These are phyloP conservation scores for Exserohilum turcica DNA, from an alignment of 2,329 filamentous ascomycete species.

Conservation along the genomic window DNA sequence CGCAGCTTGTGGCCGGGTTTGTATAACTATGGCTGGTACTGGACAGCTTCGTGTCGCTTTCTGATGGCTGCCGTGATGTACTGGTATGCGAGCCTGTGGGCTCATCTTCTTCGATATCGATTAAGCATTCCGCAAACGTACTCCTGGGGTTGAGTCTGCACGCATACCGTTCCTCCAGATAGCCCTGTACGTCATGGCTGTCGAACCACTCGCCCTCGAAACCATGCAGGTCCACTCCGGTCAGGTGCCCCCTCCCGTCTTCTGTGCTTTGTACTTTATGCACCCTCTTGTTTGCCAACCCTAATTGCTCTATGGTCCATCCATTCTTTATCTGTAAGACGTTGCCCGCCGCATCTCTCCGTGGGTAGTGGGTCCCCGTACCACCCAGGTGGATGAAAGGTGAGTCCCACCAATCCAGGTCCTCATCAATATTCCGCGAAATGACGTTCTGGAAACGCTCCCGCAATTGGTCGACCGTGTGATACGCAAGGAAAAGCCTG, in stretches of 20 bases:
- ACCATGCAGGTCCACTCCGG: slow-evolving; percentile 60
- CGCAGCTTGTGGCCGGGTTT: background rate
- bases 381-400: slow-evolving; percentile 71
- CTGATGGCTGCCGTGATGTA: background rate
- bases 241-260: slow-evolving; percentile 27
- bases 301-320: slow-evolving; percentile 42
- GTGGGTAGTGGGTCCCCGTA: slow-evolving; percentile 67
- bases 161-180: slow-evolving; percentile 65
- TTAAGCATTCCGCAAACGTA: slow-evolving; percentile 61
- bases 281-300: slow-evolving; percentile 41
- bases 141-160: slow-evolving; percentile 65
- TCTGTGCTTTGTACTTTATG: slow-evolving; percentile 20
- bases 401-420: slow-evolving; percentile 63
- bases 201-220: slow-evolving; percentile 80
- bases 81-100: slow-evolving; percentile 2
- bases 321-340: slow-evolving; percentile 36
- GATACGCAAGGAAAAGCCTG: slow-evolving; percentile 70
- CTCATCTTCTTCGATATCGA: slow-evolving; percentile 33
- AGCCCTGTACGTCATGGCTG: slow-evolving; percentile 75
- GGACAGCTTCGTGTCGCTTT: slow-evolving; percentile 3
- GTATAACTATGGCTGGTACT: slow-evolving; percentile 6
- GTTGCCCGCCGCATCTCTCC: slow-evolving; percentile 46
- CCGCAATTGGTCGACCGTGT: slow-evolving; percentile 48
- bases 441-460: slow-evolving; percentile 50
- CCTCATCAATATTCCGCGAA: slow-evolving; percentile 49